Percentiles rank a stretch among this genome's conserved stretches.
Evolutionary conservation across 805 yeast species (phyloP).

Genomic region (Wickerhamiella parazyma): DNA sequence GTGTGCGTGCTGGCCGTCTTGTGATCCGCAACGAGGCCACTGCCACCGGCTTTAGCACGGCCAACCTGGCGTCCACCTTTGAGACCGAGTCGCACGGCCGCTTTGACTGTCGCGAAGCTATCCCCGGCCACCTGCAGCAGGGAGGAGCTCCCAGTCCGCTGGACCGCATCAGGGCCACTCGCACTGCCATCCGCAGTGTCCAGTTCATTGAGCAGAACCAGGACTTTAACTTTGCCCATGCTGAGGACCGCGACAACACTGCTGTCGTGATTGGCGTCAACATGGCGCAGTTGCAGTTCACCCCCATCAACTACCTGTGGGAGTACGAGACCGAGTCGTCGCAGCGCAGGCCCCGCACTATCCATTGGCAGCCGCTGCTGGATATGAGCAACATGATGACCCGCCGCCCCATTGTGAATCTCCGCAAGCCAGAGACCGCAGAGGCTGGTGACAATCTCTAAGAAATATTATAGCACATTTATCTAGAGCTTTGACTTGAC

Average conservation of each 20-base stretch:
- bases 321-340: conserved; percentile 74
- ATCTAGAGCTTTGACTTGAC: not conserved
- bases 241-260: conserved; percentile 13
- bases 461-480: no score
- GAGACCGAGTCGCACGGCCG: conserved; percentile 60
- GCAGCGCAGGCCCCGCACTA: conserved; percentile 75
- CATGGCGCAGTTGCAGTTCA: conserved; percentile 61
- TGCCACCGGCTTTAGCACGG: conserved; percentile 67
- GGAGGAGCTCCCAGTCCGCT: conserved; percentile 92
- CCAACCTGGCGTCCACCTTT: conserved; percentile 70
- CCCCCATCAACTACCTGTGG: conserved; percentile 61
- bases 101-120: conserved; percentile 86
- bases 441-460: not conserved
- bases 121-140: conserved; percentile 97
- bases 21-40: conserved; percentile 75
- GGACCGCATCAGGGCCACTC: conserved; percentile 79
- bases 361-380: conserved; percentile 69
- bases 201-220: conserved; percentile 62
- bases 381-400: conserved; percentile 75
- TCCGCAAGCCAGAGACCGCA: not conserved
- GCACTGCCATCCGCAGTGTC: conserved; percentile 81
- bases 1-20: conserved; percentile 72
- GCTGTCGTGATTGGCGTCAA: conserved; percentile 71
- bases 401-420: conserved; percentile 22
- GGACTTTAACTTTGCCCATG: conserved; percentile 9